These are phyloP conservation scores for Sarcodon sp. DNA, from an alignment of 768 basidiomycete genomes.

Conservation along the genomic window DNA sequence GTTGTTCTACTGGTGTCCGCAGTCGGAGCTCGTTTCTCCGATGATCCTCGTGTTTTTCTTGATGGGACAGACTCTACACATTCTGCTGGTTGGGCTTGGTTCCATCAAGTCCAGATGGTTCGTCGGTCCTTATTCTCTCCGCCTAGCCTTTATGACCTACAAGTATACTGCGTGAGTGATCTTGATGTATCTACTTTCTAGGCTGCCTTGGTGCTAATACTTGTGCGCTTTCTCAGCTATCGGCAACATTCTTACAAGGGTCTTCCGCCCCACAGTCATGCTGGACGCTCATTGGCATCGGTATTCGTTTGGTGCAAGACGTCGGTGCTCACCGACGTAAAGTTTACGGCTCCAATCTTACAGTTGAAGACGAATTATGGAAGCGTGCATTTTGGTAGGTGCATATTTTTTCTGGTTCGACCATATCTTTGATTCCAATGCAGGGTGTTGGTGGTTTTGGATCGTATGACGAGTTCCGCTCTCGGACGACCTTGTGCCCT, in stretches of 20 bases:
- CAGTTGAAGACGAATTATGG: slow-evolving; percentile 59
- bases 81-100: slow-evolving; percentile 34
- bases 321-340: slow-evolving; percentile 56
- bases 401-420: background rate
- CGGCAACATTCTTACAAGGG: slow-evolving; percentile 26
- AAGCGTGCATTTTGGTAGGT: slow-evolving; percentile 53
- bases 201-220: slow-evolving; percentile 9
- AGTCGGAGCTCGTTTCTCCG: slow-evolving; percentile 32
- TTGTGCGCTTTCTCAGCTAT: slow-evolving; percentile 14
- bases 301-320: slow-evolving; percentile 63
- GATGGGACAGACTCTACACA: slow-evolving; percentile 14
- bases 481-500: slow-evolving; percentile 63
- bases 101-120: slow-evolving; percentile 46
- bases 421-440: background rate
- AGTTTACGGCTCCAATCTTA: slow-evolving; percentile 24
- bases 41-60: slow-evolving; percentile 34
- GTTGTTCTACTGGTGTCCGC: slow-evolving; percentile 40
- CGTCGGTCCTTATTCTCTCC: slow-evolving; percentile 42
- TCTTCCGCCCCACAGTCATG: slow-evolving; percentile 34
- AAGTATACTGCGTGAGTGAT: slow-evolving; percentile 43
- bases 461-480: slow-evolving; percentile 30
- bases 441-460: slow-evolving; percentile 37
- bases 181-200: slow-evolving; percentile 13
- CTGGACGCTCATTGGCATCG: slow-evolving; percentile 49
- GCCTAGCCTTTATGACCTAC: slow-evolving; percentile 57